These are phyloP conservation scores for Trametes hirsuta DNA, from an alignment of 1,284 basidiomycete species.

Conservation along the genomic window DNA sequence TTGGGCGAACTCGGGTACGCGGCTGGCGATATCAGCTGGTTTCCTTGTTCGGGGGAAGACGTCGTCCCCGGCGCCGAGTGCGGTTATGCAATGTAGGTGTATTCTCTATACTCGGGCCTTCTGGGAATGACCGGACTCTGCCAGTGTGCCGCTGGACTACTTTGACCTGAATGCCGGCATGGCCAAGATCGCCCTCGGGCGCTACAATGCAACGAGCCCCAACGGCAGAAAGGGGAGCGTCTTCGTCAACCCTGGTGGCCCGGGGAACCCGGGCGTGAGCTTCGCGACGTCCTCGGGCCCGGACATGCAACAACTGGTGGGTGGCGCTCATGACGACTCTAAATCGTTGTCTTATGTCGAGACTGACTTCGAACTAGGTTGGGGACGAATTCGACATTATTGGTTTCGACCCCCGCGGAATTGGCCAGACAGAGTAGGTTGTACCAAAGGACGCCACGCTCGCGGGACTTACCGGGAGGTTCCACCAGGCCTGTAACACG, in stretches of 20 bases:
- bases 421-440: slow-evolving; percentile 39
- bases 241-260: slow-evolving; percentile 32
- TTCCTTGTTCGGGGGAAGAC: slow-evolving; percentile 7
- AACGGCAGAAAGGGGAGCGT: slow-evolving; percentile 27
- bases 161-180: slow-evolving; percentile 26
- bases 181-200: slow-evolving; percentile 28
- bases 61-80: slow-evolving; percentile 25
- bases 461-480: not conserved
- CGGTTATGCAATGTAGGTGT: slow-evolving; percentile 28
- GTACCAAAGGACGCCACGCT: not conserved
- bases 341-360: not conserved
- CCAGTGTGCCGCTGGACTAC: slow-evolving; percentile 33
- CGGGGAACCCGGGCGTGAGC: slow-evolving; percentile 24
- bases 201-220: slow-evolving; percentile 24
- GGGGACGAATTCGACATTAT: slow-evolving; percentile 43
- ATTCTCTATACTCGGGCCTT: no score
- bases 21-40: slow-evolving; percentile 17
- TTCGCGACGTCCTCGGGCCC: slow-evolving; percentile 18
- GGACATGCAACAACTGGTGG: slow-evolving; percentile 22
- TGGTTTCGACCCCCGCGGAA: slow-evolving; percentile 48
- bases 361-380: slow-evolving; percentile 19
- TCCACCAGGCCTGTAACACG: slow-evolving; percentile 35
- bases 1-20: not conserved
- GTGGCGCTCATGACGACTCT: not conserved
- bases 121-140: not conserved